These are phyloP conservation scores for Elaphomyces granulatus DNA, from an alignment of 495 filamentous ascomycete genomes.

Conservation along the genomic window DNA sequence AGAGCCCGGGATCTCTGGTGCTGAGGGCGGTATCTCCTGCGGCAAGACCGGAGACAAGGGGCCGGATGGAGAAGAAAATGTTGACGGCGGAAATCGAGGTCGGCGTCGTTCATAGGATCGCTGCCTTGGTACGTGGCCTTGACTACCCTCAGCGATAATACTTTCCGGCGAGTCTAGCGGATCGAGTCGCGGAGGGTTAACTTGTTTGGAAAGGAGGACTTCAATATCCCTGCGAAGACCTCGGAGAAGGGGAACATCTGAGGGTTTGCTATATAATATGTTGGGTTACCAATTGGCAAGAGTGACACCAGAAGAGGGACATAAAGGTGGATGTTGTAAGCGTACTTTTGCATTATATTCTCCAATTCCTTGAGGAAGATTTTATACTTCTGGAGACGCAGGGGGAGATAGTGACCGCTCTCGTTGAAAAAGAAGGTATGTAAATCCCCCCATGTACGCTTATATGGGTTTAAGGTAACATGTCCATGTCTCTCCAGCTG, in stretches of 20 bases:
- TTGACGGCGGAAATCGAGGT: conserved; percentile 20
- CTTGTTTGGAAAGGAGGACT: conserved; percentile 24
- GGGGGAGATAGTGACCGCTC: conserved; percentile 31
- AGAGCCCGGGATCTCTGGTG: conserved; percentile 29
- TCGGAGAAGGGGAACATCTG: conserved; percentile 17
- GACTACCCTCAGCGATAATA: conserved; percentile 17
- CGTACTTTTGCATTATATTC: conserved; percentile 34
- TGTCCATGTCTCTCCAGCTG: conserved; percentile 25
- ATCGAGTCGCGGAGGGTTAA: conserved; percentile 22
- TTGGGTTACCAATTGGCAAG: too few species aligned
- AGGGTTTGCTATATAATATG: conserved; percentile 17
- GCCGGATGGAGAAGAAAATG: conserved; percentile 15
- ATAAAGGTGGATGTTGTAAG: conserved; percentile 6
- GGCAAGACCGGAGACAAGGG: conserved; percentile 9
- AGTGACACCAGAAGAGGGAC: too few species aligned
- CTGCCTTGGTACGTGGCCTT: conserved; percentile 18
- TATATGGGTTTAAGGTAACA: conserved; percentile 26
- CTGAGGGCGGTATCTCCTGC: conserved; percentile 22
- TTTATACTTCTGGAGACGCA: conserved; percentile 41
- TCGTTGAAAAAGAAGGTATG: conserved; percentile 34
- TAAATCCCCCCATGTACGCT: conserved; percentile 39
- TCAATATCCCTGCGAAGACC: conserved; percentile 24
- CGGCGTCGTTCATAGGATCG: conserved; percentile 30
- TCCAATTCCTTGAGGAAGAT: conserved; percentile 34
- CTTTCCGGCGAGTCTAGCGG: conserved; percentile 19